Evolutionary conservation across 1,284 basidiomycete species (phyloP).

Genomic region (Cryptococcus sp.): DNA sequence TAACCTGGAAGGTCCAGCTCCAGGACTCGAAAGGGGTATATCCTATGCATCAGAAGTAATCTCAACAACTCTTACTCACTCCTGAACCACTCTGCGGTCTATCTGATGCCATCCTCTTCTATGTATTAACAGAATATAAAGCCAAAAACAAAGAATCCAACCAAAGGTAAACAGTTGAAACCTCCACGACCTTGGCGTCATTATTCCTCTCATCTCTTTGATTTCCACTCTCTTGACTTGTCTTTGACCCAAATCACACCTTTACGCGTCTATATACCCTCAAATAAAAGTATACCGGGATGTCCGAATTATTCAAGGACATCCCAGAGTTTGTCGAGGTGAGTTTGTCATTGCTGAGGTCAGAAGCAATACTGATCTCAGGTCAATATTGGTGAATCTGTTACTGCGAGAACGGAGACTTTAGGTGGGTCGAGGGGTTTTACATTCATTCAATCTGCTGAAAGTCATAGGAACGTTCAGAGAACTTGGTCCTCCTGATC

Average conservation of each 20-base stretch:
- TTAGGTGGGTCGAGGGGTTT: constrained; percentile 47
- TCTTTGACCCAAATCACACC: too few species aligned
- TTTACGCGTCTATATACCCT: too few species aligned
- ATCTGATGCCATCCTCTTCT: too few species aligned
- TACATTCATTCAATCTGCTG: constrained; percentile 3
- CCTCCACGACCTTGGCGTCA: too few species aligned
- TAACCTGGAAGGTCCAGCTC: constrained; percentile 24
- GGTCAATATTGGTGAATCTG: constrained; percentile 85
- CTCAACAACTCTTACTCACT: too few species aligned
- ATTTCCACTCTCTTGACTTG: too few species aligned
- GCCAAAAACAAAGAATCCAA: too few species aligned
- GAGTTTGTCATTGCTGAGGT: constrained; percentile 8
- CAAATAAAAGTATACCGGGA: neutral
- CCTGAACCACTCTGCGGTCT: too few species aligned
- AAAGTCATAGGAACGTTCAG: constrained; percentile 71
- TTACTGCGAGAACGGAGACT: constrained; percentile 86
- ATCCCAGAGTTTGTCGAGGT: constrained; percentile 69
- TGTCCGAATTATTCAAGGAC: constrained; percentile 56
- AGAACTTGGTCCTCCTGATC: constrained; percentile 93
- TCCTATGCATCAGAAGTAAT: neutral
- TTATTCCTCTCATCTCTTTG: too few species aligned
- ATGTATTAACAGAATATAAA: too few species aligned
- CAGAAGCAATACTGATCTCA: constrained; percentile 37
- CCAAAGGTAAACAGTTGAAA: too few species aligned
- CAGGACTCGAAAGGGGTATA: constrained; percentile 8